phyloP scores from a whole-genome alignment of 73 alveolate species.

The Symbiodinium natans region DNA sequence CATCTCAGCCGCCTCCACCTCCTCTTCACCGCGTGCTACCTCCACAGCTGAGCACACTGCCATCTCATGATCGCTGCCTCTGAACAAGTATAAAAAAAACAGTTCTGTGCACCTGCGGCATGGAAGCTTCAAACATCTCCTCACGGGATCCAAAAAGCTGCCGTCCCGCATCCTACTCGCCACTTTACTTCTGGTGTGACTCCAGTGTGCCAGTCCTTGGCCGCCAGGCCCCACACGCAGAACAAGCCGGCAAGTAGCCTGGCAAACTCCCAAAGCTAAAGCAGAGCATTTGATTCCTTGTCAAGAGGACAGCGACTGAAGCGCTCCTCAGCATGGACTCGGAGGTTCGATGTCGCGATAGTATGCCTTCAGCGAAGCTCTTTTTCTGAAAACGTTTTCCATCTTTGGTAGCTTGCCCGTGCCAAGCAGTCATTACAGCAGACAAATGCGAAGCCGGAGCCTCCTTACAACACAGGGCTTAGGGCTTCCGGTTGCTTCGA shows the following conservation, averaged over 20 bases:
- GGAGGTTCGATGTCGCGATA: constrained; percentile 8
- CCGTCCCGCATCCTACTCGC: background rate
- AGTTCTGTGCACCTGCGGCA: constrained; percentile 11
- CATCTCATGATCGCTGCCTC: no score
- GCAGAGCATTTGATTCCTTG: background rate
- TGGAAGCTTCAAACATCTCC: background rate
- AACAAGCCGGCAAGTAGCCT: background rate
- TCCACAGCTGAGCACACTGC: no score
- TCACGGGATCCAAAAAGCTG: background rate
- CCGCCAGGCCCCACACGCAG: constrained; percentile 1
- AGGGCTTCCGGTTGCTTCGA: no score
- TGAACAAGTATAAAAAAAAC: no score
- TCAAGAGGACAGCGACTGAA: background rate
- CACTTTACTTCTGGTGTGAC: no score
- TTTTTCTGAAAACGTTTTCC: no score
- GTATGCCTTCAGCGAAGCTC: background rate
- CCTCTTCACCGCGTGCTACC: constrained; percentile 56
- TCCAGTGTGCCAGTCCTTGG: background rate
- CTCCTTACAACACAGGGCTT: no score
- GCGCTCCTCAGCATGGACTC: constrained; percentile 14
- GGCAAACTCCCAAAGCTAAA: background rate
- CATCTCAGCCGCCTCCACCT: constrained; percentile 71
- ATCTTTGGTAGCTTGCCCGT: no score
- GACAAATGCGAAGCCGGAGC: no score
- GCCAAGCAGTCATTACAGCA: no score